Evolutionary conservation across 2,329 filamentous ascomycete species (phyloP).

Genomic region (Akanthomyces lecanii): DNA sequence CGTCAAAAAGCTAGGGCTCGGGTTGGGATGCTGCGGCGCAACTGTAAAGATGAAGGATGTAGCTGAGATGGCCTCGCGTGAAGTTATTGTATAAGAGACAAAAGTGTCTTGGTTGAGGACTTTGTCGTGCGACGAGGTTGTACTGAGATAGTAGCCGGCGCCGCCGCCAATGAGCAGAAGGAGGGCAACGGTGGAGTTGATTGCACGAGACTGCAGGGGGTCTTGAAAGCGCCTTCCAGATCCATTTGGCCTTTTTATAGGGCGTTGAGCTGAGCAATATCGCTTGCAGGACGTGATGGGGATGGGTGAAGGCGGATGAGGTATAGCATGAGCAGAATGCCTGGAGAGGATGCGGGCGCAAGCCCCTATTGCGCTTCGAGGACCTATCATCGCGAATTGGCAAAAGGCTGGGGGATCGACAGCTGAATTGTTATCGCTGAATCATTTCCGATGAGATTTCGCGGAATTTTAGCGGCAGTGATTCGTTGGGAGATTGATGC

Average conservation of each 20-base stretch:
- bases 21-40: slow-evolving; percentile 34
- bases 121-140: slow-evolving; percentile 23
- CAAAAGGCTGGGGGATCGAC: not conserved
- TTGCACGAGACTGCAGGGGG: slow-evolving; percentile 31
- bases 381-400: not conserved
- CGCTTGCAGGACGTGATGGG: not conserved
- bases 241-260: not conserved
- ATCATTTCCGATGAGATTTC: not conserved
- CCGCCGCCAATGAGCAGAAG: slow-evolving; percentile 23
- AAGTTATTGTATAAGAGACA: slow-evolving; percentile 60
- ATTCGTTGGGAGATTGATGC: too few relatives aligned
- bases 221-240: not conserved
- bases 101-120: slow-evolving; percentile 58
- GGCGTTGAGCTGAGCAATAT: not conserved
- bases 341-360: not conserved
- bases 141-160: slow-evolving; percentile 25
- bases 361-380: not conserved
- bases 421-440: not conserved
- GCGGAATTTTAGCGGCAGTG: not conserved
- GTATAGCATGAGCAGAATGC: not conserved
- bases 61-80: slow-evolving; percentile 59
- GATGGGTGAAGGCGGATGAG: not conserved
- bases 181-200: slow-evolving; percentile 23
- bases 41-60: slow-evolving; percentile 68
- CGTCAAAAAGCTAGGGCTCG: slow-evolving; percentile 27